Conservation (phyloP, 352 stramenopile genomes). For the Phytopythium litorale region DNA sequence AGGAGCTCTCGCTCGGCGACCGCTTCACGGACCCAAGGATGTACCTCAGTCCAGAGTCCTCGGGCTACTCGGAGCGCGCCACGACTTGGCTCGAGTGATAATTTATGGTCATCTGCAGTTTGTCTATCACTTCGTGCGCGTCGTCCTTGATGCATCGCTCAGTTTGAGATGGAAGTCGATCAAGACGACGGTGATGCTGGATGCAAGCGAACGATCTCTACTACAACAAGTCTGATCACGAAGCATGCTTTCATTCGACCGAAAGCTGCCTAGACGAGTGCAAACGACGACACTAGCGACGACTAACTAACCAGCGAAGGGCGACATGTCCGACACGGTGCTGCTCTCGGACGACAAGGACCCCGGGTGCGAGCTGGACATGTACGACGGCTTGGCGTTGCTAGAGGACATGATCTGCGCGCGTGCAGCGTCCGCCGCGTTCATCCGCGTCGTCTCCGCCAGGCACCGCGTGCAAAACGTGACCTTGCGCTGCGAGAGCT, state of each 20-base stretch:
- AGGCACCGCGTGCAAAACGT: constrained; percentile 33
- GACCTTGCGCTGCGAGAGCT: constrained; percentile 24
- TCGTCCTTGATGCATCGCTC: too few species aligned
- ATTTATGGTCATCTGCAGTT: neutral
- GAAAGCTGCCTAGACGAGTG: constrained; percentile 1
- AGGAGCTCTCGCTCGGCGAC: constrained; percentile 15
- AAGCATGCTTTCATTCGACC: neutral
- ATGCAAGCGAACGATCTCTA: too few species aligned
- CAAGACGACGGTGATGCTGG: too few species aligned
- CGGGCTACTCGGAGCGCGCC: neutral
- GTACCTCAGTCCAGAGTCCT: constrained; percentile 7
- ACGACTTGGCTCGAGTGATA: neutral
- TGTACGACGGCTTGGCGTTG: constrained; percentile 2
- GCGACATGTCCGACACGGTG: constrained; percentile 4
- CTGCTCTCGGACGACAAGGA: constrained; percentile 4
- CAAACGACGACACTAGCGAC: neutral
- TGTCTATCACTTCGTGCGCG: too few species aligned
- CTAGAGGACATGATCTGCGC: constrained; percentile 13
- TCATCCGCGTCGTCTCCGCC: constrained; percentile 20
- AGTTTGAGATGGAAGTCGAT: too few species aligned
- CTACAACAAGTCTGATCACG: neutral
- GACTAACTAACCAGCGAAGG: constrained; percentile 12
- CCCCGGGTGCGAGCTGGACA: neutral
- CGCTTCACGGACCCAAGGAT: constrained; percentile 11
- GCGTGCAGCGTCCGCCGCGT: constrained; percentile 18